Evolutionary conservation across 495 filamentous ascomycete species (phyloP), one percentile per base, ranked within the genome.

Genomic region (Penicillium bialowiezense): DNA sequence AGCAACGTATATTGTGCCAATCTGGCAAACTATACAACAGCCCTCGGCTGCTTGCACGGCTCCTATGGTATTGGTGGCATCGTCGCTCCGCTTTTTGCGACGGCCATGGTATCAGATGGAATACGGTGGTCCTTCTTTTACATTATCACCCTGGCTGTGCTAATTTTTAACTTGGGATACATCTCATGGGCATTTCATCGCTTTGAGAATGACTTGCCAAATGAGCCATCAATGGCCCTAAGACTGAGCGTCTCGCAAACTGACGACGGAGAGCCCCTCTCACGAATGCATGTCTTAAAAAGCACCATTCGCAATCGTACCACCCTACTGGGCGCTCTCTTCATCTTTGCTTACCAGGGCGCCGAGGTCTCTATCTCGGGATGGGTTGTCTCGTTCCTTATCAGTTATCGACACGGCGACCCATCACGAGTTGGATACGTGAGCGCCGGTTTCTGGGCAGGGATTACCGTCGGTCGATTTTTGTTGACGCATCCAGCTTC

Each of bases 261-360:
- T n/a, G 31, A 14, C 26, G 38, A 35, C 13, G 18, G 33, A 19
- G 39, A 52, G 85, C 8, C 90, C 86, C 64, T 90, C 84, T 89
- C 85, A 60, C 18, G 88, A 82, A 43, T 83, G 87, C 55, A 89
- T 23, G 20, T 72, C 26, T 59, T 81, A 12, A 71, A 70, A 32
- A 58, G 65, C 45, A 71, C 75, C 17, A 64, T 88, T 23, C 76
- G 76, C 46, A 80, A 80, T 44, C 74, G 72, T 42, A 75, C 80
- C 10, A 87, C 89, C 3, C 51, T 91, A 3, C 70, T 90, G 0
- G 85, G 84, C 7, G 83, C 87, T 0, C 55, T 88, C 1, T 90
- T 91, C 67, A 87, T 90, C 65, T 90, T 93, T 63, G 81, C 83
- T 14, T 91, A 91, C 63, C 87, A 90, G 60, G 87, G 86, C 24